A percentile compares a stretch with the other conserved stretches of the same genome.
Conservation (phyloP, 176 grass and related monocot species). For the Tuctoria greenei region DNA sequence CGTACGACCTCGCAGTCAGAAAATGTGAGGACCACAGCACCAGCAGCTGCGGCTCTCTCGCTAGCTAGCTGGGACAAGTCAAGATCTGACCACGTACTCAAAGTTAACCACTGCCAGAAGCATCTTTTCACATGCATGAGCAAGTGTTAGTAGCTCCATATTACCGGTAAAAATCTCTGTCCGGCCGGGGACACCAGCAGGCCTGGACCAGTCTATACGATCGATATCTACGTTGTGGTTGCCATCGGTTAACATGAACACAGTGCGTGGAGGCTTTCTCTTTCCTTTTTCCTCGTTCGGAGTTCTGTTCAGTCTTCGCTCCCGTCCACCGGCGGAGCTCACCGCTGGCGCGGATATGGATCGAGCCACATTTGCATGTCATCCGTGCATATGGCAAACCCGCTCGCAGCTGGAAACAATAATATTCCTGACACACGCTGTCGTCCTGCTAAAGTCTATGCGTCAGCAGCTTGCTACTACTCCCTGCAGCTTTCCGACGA, state of each 20-base stretch:
- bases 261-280: neutral
- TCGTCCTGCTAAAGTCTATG: conserved; percentile 34
- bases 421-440: conserved; percentile 50
- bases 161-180: conserved; percentile 1
- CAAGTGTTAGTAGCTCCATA: neutral
- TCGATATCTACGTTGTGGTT: neutral
- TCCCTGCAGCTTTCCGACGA: conserved; percentile 41
- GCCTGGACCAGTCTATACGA: conserved; percentile 34
- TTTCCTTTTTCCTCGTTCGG: no score
- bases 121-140: conserved; percentile 64
- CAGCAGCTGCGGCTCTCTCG: neutral
- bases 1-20: conserved; percentile 22
- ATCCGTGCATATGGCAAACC: conserved; percentile 4
- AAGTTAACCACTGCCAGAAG: conserved; percentile 31
- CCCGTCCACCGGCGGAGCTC: no score
- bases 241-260: neutral
- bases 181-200: conserved; percentile 18
- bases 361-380: neutral
- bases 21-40: neutral
- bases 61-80: conserved; percentile 34
- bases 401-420: conserved; percentile 29
- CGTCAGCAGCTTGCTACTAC: no score
- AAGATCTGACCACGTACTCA: conserved; percentile 60
- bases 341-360: no score
- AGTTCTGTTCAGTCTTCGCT: neutral